These are phyloP conservation scores for Pythium guiyangense DNA, from an alignment of 352 stramenopile genomes.

Conservation along the genomic window DNA sequence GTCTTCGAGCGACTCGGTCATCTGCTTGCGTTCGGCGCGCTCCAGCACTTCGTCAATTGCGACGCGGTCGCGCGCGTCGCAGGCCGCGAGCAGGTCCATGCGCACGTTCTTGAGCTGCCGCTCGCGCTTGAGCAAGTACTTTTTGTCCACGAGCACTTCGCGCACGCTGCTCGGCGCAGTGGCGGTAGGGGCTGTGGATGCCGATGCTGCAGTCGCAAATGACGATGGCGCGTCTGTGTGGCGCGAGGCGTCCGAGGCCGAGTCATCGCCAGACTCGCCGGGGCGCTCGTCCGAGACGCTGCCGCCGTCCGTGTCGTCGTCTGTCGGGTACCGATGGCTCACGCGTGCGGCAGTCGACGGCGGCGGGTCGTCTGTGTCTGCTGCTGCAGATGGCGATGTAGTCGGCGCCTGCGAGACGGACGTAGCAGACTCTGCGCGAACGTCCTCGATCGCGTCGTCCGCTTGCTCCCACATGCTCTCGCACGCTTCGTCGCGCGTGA, in stretches of 20 bases:
- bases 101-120: constrained; percentile 74
- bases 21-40: constrained; percentile 69
- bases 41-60: constrained; percentile 60
- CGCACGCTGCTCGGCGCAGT: constrained; percentile 13
- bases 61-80: constrained; percentile 27
- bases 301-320: constrained; percentile 19
- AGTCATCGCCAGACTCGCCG: not conserved
- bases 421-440: not conserved
- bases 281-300: constrained; percentile 8
- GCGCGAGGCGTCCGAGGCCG: no score
- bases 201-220: not conserved
- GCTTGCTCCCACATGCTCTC: constrained; percentile 74
- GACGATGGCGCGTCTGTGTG: not conserved
- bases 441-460: constrained; percentile 20
- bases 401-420: not conserved
- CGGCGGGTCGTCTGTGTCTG: not conserved
- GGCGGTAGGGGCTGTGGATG: not conserved
- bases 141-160: constrained; percentile 65
- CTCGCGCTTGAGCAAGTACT: constrained; percentile 71
- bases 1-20: constrained; percentile 53
- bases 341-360: not conserved
- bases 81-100: constrained; percentile 35
- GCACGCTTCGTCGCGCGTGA: constrained; percentile 73
- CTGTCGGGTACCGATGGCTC: constrained; percentile 3
- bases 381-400: not conserved